These are phyloP conservation scores for Hyaloscypha hepaticicola DNA, from an alignment of 495 filamentous ascomycete genomes.

Conservation along the genomic window DNA sequence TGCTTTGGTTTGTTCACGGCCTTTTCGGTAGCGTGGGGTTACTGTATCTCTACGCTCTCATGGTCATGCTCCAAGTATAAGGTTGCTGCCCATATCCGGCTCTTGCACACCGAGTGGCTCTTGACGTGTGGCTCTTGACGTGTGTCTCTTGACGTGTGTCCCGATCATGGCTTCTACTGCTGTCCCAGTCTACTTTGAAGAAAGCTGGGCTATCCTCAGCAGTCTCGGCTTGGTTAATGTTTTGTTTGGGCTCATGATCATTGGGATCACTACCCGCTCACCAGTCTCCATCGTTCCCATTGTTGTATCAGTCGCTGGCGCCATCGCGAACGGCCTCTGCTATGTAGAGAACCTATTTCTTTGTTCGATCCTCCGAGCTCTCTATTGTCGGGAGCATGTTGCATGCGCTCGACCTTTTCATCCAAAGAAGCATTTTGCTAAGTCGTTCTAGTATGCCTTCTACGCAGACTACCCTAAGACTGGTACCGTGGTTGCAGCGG, in stretches of 20 bases:
- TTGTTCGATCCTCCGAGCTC: no score
- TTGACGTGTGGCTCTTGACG: background rate
- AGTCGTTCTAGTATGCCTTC: no score
- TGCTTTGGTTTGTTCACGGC: background rate
- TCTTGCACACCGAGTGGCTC: background rate
- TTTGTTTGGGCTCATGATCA: constrained; percentile 33
- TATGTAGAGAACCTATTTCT: no score
- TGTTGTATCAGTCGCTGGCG: constrained; percentile 32
- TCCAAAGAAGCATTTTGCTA: no score
- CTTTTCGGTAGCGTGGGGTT: no score
- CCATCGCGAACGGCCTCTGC: constrained; percentile 36
- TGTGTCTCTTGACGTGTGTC: background rate
- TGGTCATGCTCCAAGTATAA: background rate
- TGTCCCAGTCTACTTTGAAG: constrained; percentile 34
- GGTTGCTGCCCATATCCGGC: background rate
- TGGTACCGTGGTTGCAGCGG: constrained; percentile 31
- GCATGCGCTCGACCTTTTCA: no score
- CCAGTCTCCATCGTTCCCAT: constrained; percentile 36
- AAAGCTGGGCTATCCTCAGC: constrained; percentile 41
- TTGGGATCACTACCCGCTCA: constrained; percentile 34
- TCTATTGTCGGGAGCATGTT: no score
- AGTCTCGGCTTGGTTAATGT: constrained; percentile 36
- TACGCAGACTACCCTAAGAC: constrained; percentile 31
- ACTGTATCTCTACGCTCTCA: no score
- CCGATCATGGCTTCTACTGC: background rate